Evolutionary conservation across 2,329 filamentous ascomycete species (phyloP).

Genomic region (Chalara sp.): DNA sequence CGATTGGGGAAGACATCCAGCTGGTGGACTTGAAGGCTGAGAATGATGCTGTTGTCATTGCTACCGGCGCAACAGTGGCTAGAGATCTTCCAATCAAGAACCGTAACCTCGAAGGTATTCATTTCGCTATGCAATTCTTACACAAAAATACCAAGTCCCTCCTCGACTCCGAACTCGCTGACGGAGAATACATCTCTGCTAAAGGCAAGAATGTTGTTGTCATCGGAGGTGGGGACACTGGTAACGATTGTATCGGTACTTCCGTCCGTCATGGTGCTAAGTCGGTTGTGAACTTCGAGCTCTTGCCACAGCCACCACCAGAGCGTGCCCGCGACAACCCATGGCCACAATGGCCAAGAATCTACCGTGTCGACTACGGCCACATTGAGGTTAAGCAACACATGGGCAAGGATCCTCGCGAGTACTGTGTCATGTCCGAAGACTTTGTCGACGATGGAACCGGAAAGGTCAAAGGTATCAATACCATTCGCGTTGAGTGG

Average conservation of each 20-base stretch:
- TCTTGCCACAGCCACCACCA: conserved; percentile 84
- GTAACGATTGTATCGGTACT: conserved; percentile 96
- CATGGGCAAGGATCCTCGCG: conserved; percentile 91
- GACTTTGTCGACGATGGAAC: conserved; percentile 87
- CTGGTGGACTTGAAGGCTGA: conserved; percentile 65
- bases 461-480: conserved; percentile 91
- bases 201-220: conserved; percentile 95
- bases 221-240: conserved; percentile 95
- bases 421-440: conserved; percentile 98
- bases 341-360: conserved; percentile 96
- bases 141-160: conserved; percentile 98
- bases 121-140: conserved; percentile 96
- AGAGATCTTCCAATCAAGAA: conserved; percentile 88
- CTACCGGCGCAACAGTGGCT: conserved; percentile 87
- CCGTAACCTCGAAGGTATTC: conserved; percentile 81
- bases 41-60: conserved; percentile 81
- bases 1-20: conserved; percentile 67
- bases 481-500: conserved; percentile 93
- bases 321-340: conserved; percentile 92
- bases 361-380: conserved; percentile 97
- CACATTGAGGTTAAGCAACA: conserved; percentile 94
- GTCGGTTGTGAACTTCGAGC: conserved; percentile 93
- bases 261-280: conserved; percentile 93
- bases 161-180: conserved; percentile 80
- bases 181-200: conserved; percentile 84